Percentiles rank a stretch among this genome's conserved stretches.
These are phyloP conservation scores for Pelargonium cotyledonis DNA, from an alignment of 441 rosid genomes.

Conservation along the genomic window DNA sequence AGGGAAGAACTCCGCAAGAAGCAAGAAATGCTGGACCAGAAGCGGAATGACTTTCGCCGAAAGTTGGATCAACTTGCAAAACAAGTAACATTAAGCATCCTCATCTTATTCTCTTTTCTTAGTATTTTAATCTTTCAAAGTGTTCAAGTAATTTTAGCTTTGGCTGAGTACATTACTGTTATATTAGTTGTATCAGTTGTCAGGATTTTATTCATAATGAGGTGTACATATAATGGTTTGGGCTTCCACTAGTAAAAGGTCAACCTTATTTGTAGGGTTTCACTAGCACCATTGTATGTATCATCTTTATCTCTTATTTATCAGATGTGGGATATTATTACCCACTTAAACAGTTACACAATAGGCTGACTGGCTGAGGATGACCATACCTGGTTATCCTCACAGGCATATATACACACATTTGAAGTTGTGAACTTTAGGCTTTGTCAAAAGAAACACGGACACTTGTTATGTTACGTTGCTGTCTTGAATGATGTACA, in stretches of 20 bases:
- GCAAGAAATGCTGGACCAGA: constrained; percentile 87
- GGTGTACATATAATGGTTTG: too few species aligned
- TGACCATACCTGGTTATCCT: background rate
- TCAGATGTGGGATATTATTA: too few species aligned
- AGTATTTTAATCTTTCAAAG: background rate
- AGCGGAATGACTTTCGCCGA: constrained; percentile 68
- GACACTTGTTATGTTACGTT: background rate
- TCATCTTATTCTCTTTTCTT: constrained; percentile 10
- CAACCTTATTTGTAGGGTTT: too few species aligned
- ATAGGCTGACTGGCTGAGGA: background rate
- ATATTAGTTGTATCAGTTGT: too few species aligned
- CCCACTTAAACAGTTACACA: too few species aligned
- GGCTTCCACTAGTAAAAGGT: too few species aligned
- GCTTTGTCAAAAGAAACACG: background rate
- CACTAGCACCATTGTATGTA: too few species aligned
- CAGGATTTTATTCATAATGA: too few species aligned
- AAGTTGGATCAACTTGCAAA: constrained; percentile 62
- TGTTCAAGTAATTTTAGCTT: background rate
- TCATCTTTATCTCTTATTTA: too few species aligned
- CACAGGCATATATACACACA: background rate
- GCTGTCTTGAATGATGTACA: background rate
- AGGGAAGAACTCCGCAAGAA: constrained; percentile 86
- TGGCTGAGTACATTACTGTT: too few species aligned
- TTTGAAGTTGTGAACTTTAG: too few species aligned
- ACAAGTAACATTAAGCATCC: constrained; percentile 46